Evolutionary conservation across 2,329 filamentous ascomycete species (phyloP).

Genomic region (Neonectria punicea): DNA sequence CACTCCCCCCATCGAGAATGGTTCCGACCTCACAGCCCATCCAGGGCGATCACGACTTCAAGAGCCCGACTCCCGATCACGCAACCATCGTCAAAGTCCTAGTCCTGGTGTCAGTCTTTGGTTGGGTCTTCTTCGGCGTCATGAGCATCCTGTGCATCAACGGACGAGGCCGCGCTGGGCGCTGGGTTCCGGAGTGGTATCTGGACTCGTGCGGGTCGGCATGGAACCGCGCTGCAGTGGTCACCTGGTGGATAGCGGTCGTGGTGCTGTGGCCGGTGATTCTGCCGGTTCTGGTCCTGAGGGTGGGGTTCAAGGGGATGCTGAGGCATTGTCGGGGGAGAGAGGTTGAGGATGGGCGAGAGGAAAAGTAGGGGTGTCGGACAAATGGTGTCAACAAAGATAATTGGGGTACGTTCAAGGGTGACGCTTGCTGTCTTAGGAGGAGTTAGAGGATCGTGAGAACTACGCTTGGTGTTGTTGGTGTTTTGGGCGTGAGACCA

Average conservation of each 20-base stretch:
- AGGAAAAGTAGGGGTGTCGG: background rate
- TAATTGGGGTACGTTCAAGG: background rate
- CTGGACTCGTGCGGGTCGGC: constrained; percentile 38
- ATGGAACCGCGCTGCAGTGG: constrained; percentile 37
- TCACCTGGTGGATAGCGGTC: constrained; percentile 44
- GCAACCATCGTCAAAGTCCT: constrained; percentile 37
- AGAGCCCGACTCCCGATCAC: constrained; percentile 13
- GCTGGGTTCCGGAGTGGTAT: constrained; percentile 50
- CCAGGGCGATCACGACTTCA: constrained; percentile 18
- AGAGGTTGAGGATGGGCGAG: constrained; percentile 58
- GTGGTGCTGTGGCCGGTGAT: constrained; percentile 65
- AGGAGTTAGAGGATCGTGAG: background rate
- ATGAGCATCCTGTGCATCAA: constrained; percentile 48
- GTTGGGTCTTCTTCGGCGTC: constrained; percentile 46
- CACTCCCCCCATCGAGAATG: constrained; percentile 1
- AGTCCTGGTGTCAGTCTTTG: constrained; percentile 39
- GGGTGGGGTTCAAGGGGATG: constrained; percentile 63
- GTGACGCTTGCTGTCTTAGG: background rate
- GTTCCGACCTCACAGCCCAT: background rate
- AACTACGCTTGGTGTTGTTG: background rate
- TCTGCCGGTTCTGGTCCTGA: constrained; percentile 74
- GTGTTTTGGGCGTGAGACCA: background rate
- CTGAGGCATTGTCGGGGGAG: constrained; percentile 55
- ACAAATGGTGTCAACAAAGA: background rate
- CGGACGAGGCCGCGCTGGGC: constrained; percentile 40